Percentiles rank a stretch among this genome's conserved stretches.
Evolutionary conservation across 108 stramenopile species (phyloP).

Genomic region (Licmophora abbreviata): DNA sequence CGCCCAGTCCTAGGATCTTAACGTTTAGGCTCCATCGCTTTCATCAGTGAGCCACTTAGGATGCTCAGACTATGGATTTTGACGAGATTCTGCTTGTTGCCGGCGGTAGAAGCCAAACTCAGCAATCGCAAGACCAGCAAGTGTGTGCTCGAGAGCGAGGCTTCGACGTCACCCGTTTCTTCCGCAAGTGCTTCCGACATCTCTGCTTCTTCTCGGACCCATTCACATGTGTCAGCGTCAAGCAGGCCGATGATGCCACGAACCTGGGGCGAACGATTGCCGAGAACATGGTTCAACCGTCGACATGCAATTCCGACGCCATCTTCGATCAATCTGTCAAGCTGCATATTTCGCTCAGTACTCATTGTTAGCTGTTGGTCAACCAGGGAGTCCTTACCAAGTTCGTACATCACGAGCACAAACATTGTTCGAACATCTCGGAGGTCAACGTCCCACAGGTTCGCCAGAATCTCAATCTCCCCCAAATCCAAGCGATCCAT

Average conservation of each 20-base stretch:
- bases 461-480: slow-evolving; percentile 54
- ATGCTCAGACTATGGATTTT: slow-evolving; percentile 57
- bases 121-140: slow-evolving; percentile 48
- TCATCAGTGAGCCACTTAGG: slow-evolving; percentile 53
- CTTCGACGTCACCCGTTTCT: slow-evolving; percentile 10
- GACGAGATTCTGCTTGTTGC: slow-evolving; percentile 24
- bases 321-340: slow-evolving; percentile 50
- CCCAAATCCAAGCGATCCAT: slow-evolving; percentile 39
- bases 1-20: no score
- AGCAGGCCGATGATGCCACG: slow-evolving; percentile 50
- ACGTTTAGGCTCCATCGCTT: no score
- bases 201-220: slow-evolving; percentile 56
- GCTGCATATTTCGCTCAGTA: slow-evolving; percentile 20
- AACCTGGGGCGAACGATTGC: slow-evolving; percentile 27
- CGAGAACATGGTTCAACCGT: slow-evolving; percentile 39
- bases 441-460: slow-evolving; percentile 49
- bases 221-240: slow-evolving; percentile 70
- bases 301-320: slow-evolving; percentile 58
- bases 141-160: slow-evolving; percentile 49
- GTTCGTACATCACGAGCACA: slow-evolving; percentile 65
- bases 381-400: slow-evolving; percentile 59
- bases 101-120: slow-evolving; percentile 39
- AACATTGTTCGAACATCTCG: slow-evolving; percentile 53
- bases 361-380: slow-evolving; percentile 47
- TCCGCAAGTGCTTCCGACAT: slow-evolving; percentile 18